Conservation (phyloP, 805 yeast genomes). For the Torulaspora quercuum region DNA sequence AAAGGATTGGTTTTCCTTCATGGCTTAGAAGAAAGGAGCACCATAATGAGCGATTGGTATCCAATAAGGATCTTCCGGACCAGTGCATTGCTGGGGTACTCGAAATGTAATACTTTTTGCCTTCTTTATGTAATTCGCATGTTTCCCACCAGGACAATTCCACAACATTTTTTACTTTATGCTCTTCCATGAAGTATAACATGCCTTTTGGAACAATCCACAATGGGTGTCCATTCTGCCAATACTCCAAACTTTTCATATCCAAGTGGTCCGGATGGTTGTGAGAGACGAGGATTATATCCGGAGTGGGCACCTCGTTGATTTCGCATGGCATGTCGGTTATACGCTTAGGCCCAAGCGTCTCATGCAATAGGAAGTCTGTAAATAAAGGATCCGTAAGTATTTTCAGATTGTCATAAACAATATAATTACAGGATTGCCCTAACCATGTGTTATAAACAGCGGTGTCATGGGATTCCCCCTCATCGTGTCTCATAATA, state of each 20-base stretch:
- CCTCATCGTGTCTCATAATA: slow-evolving; percentile 13
- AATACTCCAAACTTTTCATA: slow-evolving; percentile 47
- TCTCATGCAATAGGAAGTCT: slow-evolving; percentile 56
- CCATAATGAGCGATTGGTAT: slow-evolving; percentile 82
- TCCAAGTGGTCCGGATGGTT: slow-evolving; percentile 96
- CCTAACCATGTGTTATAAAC: slow-evolving; percentile 79
- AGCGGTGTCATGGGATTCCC: slow-evolving; percentile 11
- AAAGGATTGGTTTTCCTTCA: slow-evolving; percentile 66
- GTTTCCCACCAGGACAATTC: slow-evolving; percentile 96
- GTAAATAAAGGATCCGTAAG: slow-evolving; percentile 83
- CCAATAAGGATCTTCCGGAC: slow-evolving; percentile 84
- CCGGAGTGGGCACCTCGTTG: slow-evolving; percentile 61
- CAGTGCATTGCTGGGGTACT: slow-evolving; percentile 97
- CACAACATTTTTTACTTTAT: slow-evolving; percentile 57
- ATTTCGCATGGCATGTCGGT: slow-evolving; percentile 68
- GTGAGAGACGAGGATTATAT: slow-evolving; percentile 79
- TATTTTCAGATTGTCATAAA: slow-evolving; percentile 66
- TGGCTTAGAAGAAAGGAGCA: slow-evolving; percentile 74
- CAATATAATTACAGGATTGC: slow-evolving; percentile 78
- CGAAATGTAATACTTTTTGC: slow-evolving; percentile 66
- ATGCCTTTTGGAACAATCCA: slow-evolving; percentile 92
- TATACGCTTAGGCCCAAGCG: slow-evolving; percentile 81
- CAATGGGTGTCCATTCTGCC: slow-evolving; percentile 37
- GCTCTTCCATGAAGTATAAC: slow-evolving; percentile 51
- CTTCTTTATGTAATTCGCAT: slow-evolving; percentile 40